These are phyloP conservation scores for Aciculosporium take DNA, from an alignment of 2,329 filamentous ascomycete genomes.

Conservation along the genomic window DNA sequence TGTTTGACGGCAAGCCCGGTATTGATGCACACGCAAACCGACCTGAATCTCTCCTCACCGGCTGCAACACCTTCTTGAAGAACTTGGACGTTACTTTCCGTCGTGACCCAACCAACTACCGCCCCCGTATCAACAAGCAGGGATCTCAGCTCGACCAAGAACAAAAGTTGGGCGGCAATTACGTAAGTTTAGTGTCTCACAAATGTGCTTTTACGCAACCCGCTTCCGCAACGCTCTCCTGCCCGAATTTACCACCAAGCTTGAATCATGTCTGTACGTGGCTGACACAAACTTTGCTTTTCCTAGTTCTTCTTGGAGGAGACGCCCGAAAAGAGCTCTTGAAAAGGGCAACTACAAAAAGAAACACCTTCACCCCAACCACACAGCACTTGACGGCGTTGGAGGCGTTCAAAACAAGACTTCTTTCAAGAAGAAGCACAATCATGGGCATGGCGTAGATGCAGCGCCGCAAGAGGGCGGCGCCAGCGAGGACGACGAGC, in stretches of 20 bases:
- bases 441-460: slow-evolving; percentile 17
- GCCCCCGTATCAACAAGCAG: slow-evolving; percentile 96
- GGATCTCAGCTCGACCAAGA: slow-evolving; percentile 95
- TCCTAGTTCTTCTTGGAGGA: slow-evolving; percentile 89
- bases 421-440: slow-evolving; percentile 16
- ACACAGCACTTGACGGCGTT: slow-evolving; percentile 29
- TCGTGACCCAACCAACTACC: slow-evolving; percentile 88
- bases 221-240: no score
- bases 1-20: slow-evolving; percentile 91
- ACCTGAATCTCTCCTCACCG: slow-evolving; percentile 83
- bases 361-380: slow-evolving; percentile 16
- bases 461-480: slow-evolving; percentile 30
- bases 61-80: slow-evolving; percentile 94
- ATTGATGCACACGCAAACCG: slow-evolving; percentile 75
- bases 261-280: neutral
- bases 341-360: slow-evolving; percentile 37
- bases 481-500: slow-evolving; percentile 49
- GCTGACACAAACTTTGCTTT: slow-evolving; percentile 9
- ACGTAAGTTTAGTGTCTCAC: no score
- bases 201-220: no score
- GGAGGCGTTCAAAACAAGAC: slow-evolving; percentile 24
- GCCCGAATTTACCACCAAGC: no score
- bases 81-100: slow-evolving; percentile 97
- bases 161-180: slow-evolving; percentile 88
- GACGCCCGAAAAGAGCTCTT: slow-evolving; percentile 36